Evolutionary conservation across 768 basidiomycete genomes (phyloP).

Genomic region (Chalciporus sphaerocephalus): DNA sequence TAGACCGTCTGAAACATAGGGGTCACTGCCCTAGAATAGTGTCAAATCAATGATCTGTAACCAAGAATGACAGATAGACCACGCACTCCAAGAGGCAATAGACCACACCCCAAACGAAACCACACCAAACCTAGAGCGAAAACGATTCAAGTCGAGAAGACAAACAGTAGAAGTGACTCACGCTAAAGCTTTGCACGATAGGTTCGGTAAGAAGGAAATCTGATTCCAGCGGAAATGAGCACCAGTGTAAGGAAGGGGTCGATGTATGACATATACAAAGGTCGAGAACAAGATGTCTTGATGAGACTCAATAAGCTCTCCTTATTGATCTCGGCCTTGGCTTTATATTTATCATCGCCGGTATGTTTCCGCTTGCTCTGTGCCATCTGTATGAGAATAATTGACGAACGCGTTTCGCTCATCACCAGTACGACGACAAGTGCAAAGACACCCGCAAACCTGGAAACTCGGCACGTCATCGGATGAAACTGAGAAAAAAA

Average conservation of each 20-base stretch:
- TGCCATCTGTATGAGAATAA: constrained; percentile 65
- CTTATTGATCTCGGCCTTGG: constrained; percentile 59
- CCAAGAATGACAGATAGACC: background rate
- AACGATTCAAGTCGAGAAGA: background rate
- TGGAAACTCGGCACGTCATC: constrained; percentile 19
- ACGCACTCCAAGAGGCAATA: constrained; percentile 62
- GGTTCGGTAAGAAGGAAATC: constrained; percentile 46
- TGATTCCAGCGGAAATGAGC: constrained; percentile 3
- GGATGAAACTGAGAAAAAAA: background rate
- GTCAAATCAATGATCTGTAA: background rate
- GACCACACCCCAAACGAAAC: constrained; percentile 71
- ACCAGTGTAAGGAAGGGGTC: background rate
- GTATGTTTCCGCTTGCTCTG: constrained; percentile 59
- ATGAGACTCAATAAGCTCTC: constrained; percentile 53
- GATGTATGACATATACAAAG: constrained; percentile 51
- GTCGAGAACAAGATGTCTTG: constrained; percentile 62
- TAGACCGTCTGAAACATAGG: constrained; percentile 55
- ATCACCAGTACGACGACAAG: constrained; percentile 50
- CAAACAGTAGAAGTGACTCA: constrained; percentile 29
- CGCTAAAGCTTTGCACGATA: constrained; percentile 67
- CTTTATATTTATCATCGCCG: constrained; percentile 55
- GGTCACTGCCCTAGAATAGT: constrained; percentile 43
- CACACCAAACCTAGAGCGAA: constrained; percentile 55
- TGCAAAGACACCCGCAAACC: constrained; percentile 49
- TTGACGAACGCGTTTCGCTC: constrained; percentile 67